phyloP scores from a whole-genome alignment of 2,329 filamentous ascomycete genomes.

The Chaetomiaceae sp. region DNA sequence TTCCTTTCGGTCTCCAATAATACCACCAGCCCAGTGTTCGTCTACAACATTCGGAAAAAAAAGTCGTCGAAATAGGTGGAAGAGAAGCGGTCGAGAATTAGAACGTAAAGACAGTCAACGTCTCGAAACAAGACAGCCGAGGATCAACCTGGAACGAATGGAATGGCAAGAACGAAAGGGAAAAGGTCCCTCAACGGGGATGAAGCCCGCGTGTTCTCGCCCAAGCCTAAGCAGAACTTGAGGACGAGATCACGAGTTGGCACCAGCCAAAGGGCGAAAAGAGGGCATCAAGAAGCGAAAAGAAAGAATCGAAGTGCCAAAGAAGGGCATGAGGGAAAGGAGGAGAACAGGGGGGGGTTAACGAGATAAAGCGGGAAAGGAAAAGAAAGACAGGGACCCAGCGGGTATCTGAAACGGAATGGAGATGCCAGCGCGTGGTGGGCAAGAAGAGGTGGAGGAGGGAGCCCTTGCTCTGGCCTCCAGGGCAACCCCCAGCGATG shows the following conservation, averaged over 20 bases:
- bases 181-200: constrained; percentile 25
- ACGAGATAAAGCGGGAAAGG: constrained; percentile 14
- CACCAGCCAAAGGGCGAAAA: constrained; percentile 16
- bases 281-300: constrained; percentile 2
- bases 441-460: constrained; percentile 9
- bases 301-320: constrained; percentile 6
- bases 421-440: constrained; percentile 21
- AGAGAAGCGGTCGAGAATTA: constrained; percentile 18
- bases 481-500: neutral
- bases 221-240: constrained; percentile 3
- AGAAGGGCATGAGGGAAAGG: constrained; percentile 14
- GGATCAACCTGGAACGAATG: constrained; percentile 57
- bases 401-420: constrained; percentile 30
- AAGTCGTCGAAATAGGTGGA: constrained; percentile 24
- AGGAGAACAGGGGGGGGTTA: constrained; percentile 16
- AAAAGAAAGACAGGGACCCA: constrained; percentile 14
- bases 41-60: neutral
- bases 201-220: constrained; percentile 2
- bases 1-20: constrained; percentile 4
- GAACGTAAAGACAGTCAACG: constrained; percentile 27
- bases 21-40: neutral
- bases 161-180: constrained; percentile 31
- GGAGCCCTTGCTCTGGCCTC: neutral
- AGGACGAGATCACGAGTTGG: constrained; percentile 13
- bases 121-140: constrained; percentile 41